Conservation (phyloP, 345 rosid species). For the Carallia brachiata region DNA sequence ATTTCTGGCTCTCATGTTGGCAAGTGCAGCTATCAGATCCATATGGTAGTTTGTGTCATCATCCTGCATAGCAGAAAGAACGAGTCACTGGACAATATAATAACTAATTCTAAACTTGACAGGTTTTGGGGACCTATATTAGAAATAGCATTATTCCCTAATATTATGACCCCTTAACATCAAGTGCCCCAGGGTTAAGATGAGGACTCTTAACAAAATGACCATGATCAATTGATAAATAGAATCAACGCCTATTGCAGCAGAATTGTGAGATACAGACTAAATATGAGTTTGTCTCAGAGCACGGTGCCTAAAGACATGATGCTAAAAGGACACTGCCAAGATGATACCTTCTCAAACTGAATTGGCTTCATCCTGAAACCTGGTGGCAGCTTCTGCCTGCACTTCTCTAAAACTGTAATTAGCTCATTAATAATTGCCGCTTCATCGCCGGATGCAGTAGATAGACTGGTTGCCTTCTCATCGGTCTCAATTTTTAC, state of each 20-base stretch:
- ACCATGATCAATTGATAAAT: neutral
- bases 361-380: conserved; percentile 91
- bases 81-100: neutral
- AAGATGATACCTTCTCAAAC: conserved; percentile 82
- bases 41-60: conserved; percentile 97
- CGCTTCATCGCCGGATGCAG: conserved; percentile 83
- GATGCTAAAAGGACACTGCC: conserved; percentile 1
- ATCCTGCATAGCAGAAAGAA: conserved; percentile 50
- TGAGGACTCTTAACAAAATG: neutral
- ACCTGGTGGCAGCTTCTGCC: conserved; percentile 47
- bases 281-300: too few species aligned
- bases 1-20: conserved; percentile 99
- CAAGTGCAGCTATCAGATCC: conserved; percentile 96
- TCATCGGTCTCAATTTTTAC: conserved; percentile 88
- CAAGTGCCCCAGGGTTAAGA: neutral
- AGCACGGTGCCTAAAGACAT: neutral
- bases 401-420: conserved; percentile 63
- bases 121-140: neutral
- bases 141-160: neutral
- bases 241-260: too few species aligned
- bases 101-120: too few species aligned
- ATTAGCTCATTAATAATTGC: conserved; percentile 66
- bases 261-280: too few species aligned
- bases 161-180: neutral
- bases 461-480: conserved; percentile 72